Percentiles rank a stretch among this genome's conserved stretches.
Evolutionary conservation across 805 yeast genomes (phyloP).

Genomic region (Wickerhamomyces sydowiorum): DNA sequence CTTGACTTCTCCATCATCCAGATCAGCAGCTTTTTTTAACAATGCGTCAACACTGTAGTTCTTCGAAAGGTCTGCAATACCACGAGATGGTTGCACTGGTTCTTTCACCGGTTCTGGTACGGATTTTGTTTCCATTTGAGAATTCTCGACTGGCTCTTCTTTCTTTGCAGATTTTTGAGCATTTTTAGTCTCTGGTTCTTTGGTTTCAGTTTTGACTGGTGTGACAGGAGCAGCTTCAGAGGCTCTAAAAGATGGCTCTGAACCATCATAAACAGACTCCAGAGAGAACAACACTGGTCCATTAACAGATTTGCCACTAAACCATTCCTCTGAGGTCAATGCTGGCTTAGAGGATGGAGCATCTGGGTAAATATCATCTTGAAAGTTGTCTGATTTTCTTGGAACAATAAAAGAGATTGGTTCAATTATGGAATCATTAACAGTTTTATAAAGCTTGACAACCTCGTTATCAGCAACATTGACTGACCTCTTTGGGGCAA

Average conservation of each 20-base stretch:
- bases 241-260: slow-evolving; percentile 42
- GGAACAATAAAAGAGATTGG: slow-evolving; percentile 93
- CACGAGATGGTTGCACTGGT: not conserved
- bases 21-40: slow-evolving; percentile 39
- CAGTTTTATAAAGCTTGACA: slow-evolving; percentile 77
- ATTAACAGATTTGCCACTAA: slow-evolving; percentile 67
- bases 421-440: slow-evolving; percentile 77
- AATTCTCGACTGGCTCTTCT: slow-evolving; percentile 9
- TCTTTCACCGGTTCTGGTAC: slow-evolving; percentile 5
- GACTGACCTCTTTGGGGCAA: slow-evolving; percentile 78
- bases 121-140: slow-evolving; percentile 19
- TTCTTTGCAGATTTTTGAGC: slow-evolving; percentile 13
- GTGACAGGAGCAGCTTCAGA: slow-evolving; percentile 34
- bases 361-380: slow-evolving; percentile 88
- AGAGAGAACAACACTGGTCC: slow-evolving; percentile 79
- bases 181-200: slow-evolving; percentile 15
- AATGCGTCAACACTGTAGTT: slow-evolving; percentile 41
- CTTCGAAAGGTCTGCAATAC: slow-evolving; percentile 41
- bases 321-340: slow-evolving; percentile 72
- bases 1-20: slow-evolving; percentile 32
- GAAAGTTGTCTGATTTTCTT: slow-evolving; percentile 88
- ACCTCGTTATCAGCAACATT: slow-evolving; percentile 82
- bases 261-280: slow-evolving; percentile 76
- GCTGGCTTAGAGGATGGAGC: slow-evolving; percentile 82
- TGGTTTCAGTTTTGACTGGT: slow-evolving; percentile 27